These are phyloP conservation scores for Kodamaea fungicola DNA, from an alignment of 1,139 yeast species.

Conservation along the genomic window DNA sequence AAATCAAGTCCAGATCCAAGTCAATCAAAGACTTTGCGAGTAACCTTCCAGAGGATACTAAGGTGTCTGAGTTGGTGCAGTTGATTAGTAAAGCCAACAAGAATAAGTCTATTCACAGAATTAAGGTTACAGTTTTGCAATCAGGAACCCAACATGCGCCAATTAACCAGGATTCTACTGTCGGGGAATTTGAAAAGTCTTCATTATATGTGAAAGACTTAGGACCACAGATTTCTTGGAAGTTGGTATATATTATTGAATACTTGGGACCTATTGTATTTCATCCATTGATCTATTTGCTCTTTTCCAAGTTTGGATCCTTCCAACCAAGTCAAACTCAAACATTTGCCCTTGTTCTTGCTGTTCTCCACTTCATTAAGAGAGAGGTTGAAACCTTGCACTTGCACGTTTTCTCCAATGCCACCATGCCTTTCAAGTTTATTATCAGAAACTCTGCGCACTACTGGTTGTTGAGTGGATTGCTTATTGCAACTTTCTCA, in stretches of 20 bases:
- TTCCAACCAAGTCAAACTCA: conserved; percentile 50
- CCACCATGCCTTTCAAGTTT: conserved; percentile 89
- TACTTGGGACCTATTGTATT: conserved; percentile 84
- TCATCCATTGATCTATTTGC: conserved; percentile 65
- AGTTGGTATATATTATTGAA: conserved; percentile 80
- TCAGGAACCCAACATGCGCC: conserved; percentile 28
- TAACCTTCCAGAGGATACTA: conserved; percentile 28
- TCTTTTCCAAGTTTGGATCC: conserved; percentile 20
- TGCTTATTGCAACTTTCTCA: conserved; percentile 58
- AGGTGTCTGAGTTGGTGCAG: conserved; percentile 30
- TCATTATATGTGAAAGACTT: conserved; percentile 69
- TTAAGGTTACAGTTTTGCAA: conserved; percentile 35
- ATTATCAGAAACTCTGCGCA: conserved; percentile 86
- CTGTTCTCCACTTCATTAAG: conserved; percentile 74
- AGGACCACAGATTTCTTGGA: conserved; percentile 93
- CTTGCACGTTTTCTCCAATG: conserved; percentile 79
- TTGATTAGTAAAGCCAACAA: conserved; percentile 44
- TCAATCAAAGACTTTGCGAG: conserved; percentile 39
- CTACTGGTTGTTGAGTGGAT: conserved; percentile 87
- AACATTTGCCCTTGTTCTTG: conserved; percentile 48
- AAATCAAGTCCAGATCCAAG: conserved; percentile 51
- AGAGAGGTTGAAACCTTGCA: conserved; percentile 84
- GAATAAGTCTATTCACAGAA: conserved; percentile 34
- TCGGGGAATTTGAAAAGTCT: conserved; percentile 3
- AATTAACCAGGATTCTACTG: conserved; percentile 18